These are phyloP conservation scores for Globisporangium iwayamae DNA, from an alignment of 352 stramenopile genomes.

Conservation along the genomic window DNA sequence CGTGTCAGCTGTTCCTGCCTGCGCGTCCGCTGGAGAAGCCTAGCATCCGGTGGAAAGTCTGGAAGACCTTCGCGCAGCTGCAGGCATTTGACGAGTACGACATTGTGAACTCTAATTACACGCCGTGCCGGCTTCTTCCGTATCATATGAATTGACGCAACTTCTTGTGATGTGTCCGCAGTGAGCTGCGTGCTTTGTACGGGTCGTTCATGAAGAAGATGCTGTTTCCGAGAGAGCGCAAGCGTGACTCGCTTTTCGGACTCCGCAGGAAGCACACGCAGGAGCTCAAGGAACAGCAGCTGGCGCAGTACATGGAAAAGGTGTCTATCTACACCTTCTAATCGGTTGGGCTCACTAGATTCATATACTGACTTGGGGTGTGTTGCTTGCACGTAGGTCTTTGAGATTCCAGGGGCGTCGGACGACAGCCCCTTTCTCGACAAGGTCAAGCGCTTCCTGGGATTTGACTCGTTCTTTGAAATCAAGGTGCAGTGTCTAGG, in stretches of 20 bases:
- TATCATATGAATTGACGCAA: too few relatives aligned
- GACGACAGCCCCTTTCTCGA: constrained; percentile 30
- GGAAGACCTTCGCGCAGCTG: constrained; percentile 65
- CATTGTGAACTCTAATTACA: background rate
- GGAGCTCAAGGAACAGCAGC: constrained; percentile 66
- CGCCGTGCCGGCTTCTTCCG: too few relatives aligned
- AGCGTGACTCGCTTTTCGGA: constrained; percentile 66
- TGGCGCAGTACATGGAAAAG: constrained; percentile 68
- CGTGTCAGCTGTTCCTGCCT: constrained; percentile 60
- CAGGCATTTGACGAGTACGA: constrained; percentile 72
- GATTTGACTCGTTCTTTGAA: constrained; percentile 68
- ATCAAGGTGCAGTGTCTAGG: constrained; percentile 33
- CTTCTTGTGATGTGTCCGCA: constrained; percentile 12
- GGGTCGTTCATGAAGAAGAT: constrained; percentile 54
- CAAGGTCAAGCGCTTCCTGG: constrained; percentile 57
- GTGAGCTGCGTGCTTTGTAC: constrained; percentile 52
- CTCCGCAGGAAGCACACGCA: constrained; percentile 68
- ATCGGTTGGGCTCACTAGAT: constrained; percentile 1
- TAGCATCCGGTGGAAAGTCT: constrained; percentile 76
- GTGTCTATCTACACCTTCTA: constrained; percentile 13
- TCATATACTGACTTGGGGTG: background rate
- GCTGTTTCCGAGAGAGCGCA: constrained; percentile 60
- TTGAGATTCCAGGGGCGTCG: constrained; percentile 46
- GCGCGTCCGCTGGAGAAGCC: constrained; percentile 50
- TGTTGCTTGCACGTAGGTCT: constrained; percentile 30